A percentile compares a stretch with the other conserved stretches of the same genome.
phyloP scores from a whole-genome alignment of 2,329 filamentous ascomycete genomes.

The Stachybotrys chartarum region DNA sequence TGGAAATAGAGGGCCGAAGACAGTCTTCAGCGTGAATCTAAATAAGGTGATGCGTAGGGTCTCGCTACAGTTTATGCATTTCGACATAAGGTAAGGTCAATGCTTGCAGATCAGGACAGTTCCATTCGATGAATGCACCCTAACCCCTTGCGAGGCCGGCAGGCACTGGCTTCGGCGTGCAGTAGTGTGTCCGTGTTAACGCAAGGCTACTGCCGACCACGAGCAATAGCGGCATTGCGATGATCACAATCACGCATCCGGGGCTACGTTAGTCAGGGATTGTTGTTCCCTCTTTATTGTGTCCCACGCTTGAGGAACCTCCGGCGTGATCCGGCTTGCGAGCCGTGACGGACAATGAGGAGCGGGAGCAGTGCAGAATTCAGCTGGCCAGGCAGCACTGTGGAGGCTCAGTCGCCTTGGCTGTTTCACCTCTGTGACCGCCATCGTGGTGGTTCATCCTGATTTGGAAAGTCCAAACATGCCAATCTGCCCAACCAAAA shows the following conservation, averaged over 20 bases:
- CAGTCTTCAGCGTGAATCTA: too few relatives aligned
- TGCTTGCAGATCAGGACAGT: background rate
- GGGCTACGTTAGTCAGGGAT: too few relatives aligned
- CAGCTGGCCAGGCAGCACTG: background rate
- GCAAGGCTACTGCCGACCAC: background rate
- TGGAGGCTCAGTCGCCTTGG: background rate
- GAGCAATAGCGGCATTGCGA: background rate
- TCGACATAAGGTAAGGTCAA: background rate
- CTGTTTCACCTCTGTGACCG: background rate
- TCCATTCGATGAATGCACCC: background rate
- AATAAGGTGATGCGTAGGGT: background rate
- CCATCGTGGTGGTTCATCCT: background rate
- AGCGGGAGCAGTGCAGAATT: background rate
- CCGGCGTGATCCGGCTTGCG: background rate
- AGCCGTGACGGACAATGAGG: background rate
- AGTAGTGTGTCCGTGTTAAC: background rate
- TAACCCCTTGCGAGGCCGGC: background rate
- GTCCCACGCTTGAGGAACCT: background rate
- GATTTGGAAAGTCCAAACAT: background rate
- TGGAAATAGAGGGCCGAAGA: too few relatives aligned
- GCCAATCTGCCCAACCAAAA: background rate
- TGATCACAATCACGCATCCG: background rate
- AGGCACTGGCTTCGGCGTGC: background rate
- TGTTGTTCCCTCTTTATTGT: too few relatives aligned
- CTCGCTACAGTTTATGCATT: background rate